Percentiles rank a stretch among this genome's conserved stretches.
phyloP scores from a whole-genome alignment of 371 early-diverging fungal species.

The Gilbertella persicaria region DNA sequence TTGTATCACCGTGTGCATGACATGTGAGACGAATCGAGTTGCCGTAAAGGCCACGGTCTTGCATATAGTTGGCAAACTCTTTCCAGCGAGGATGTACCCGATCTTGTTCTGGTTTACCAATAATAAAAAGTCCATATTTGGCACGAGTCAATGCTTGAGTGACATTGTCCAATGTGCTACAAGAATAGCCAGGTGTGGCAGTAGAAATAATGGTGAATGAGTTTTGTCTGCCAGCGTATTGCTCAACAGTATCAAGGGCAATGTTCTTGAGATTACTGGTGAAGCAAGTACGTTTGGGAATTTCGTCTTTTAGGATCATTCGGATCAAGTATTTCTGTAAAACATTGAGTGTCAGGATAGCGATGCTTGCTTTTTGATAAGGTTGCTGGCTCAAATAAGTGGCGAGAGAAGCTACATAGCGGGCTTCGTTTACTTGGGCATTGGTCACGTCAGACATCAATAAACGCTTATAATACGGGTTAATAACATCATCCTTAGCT shows the following conservation, averaged over 20 bases:
- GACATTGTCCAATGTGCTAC: slow-evolving; percentile 15
- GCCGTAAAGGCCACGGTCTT: slow-evolving; percentile 3
- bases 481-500: background rate
- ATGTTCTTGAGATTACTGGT: slow-evolving; percentile 3
- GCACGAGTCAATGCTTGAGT: slow-evolving; percentile 39
- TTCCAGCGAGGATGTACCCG: slow-evolving; percentile 20
- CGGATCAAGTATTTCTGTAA: slow-evolving; percentile 31
- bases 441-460: slow-evolving; percentile 3
- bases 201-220: slow-evolving; percentile 29
- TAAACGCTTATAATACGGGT: background rate
- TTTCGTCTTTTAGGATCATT: slow-evolving; percentile 14
- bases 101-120: slow-evolving; percentile 29
- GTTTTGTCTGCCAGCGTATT: slow-evolving; percentile 28
- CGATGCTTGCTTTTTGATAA: slow-evolving; percentile 11
- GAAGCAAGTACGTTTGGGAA: slow-evolving; percentile 22
- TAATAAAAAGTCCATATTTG: slow-evolving; percentile 37
- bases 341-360: slow-evolving; percentile 21
- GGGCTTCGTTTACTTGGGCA: slow-evolving; percentile 33
- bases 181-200: slow-evolving; percentile 21
- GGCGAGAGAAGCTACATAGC: slow-evolving; percentile 32
- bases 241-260: slow-evolving; percentile 22
- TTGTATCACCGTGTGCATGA: slow-evolving; percentile 7
- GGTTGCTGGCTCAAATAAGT: slow-evolving; percentile 41
- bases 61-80: slow-evolving; percentile 31
- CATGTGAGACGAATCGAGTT: slow-evolving; percentile 10